These are phyloP conservation scores for Pseudotsuga menziesii DNA, from an alignment of 75 land plant genomes.

Conservation along the genomic window DNA sequence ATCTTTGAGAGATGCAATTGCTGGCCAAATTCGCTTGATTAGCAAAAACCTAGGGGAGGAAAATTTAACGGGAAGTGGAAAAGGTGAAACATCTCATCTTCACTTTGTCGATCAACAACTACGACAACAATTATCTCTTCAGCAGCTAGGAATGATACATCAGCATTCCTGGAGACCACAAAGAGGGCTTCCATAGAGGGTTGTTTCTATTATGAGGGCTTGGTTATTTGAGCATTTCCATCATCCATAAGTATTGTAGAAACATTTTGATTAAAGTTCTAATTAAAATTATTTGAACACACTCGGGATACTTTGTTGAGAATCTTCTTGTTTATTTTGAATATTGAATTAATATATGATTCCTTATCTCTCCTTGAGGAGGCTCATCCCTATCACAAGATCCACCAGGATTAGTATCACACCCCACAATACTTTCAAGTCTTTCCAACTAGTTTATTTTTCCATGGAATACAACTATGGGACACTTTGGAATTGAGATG, in stretches of 20 bases:
- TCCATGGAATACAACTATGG: too few species aligned
- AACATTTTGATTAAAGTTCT: neutral
- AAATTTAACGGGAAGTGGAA: slow-evolving; percentile 15
- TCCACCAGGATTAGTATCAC: too few species aligned
- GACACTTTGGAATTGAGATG: too few species aligned
- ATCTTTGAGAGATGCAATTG: slow-evolving; percentile 74
- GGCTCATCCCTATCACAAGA: too few species aligned
- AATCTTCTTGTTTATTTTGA: too few species aligned
- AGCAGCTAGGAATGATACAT: slow-evolving; percentile 51
- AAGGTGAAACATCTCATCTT: slow-evolving; percentile 46
- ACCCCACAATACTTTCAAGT: too few species aligned
- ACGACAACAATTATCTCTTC: slow-evolving; percentile 56
- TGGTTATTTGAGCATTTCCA: slow-evolving; percentile 72
- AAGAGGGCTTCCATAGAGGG: slow-evolving; percentile 60
- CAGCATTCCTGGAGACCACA: slow-evolving; percentile 59
- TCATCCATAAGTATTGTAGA: slow-evolving; percentile 33
- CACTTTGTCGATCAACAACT: slow-evolving; percentile 67
- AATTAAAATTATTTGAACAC: too few species aligned
- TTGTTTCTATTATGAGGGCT: slow-evolving; percentile 50
- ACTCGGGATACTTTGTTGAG: too few species aligned
- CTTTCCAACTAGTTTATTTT: too few species aligned
- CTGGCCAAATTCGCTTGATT: slow-evolving; percentile 43
- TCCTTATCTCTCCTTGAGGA: too few species aligned
- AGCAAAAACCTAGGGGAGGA: slow-evolving; percentile 71
- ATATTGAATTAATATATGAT: too few species aligned